Base-by-base conservation (phyloP, 73 alveolate species). In the Durusdinium trenchii region DNA sequence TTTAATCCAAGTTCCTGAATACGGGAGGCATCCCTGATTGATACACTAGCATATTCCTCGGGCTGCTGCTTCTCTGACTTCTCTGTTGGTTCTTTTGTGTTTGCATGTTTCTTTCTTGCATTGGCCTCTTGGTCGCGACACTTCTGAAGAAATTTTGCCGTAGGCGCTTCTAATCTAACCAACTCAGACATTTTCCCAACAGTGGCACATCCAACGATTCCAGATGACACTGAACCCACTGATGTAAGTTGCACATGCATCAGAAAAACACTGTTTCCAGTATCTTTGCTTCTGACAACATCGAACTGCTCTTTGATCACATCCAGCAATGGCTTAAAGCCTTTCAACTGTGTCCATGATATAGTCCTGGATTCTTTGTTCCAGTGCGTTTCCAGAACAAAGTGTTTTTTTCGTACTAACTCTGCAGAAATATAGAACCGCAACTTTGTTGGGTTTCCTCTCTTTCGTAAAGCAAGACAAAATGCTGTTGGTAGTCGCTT, bases 231-330 rank as follows among this genome's bases (percentile, higher is more conserved):
- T 20, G 32, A 52, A 2, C 94, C 94, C 12, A 84, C 47, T 16
- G 79, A 51, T 9, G n/a, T 30, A 36, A 84, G 1, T 9, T 51
- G n/a, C 3, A 79, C 51, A 23, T 30, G 50, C 94, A 84, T 84
- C 40, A 84, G 38, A 18, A 35, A 35, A 10, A 84, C 78, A 1
- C 79, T 51, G 40, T 84, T 54, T 35, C 94, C 94, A 84, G 51
- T 54, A 6, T 38, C 2, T n/a, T n/a, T n/a, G n/a, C n/a, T n/a
- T n/a, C n/a, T n/a, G 18, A 51, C 94, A 3, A 54, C 40, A 12
- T 30, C 78, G 52, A 42, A 84, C 40, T 84, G 60, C 32, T 84
- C 79, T 23, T 84, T 84, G 94, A 84, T 48, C 50, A 84, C 78
- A 12, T 35, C 54, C 6, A 84, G 50, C 94, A 84, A 23, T 3